A percentile compares a stretch with the other conserved stretches of the same genome.
phyloP scores from a whole-genome alignment of 352 stramenopile genomes.

The Phytophthora cajani region DNA sequence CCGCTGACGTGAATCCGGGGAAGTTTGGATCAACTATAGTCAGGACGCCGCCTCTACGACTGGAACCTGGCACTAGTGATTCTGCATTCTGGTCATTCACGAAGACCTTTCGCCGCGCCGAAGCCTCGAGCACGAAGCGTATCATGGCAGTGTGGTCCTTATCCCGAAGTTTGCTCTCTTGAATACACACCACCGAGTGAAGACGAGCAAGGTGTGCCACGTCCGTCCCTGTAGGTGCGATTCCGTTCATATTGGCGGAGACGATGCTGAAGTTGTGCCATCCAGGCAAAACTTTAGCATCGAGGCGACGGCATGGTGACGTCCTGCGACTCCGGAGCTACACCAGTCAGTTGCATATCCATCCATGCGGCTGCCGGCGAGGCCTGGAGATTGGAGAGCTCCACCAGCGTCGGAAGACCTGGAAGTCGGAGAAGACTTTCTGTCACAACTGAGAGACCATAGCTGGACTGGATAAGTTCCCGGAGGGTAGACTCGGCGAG shows the following conservation, averaged over 20 bases:
- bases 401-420: neutral
- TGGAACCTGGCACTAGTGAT: neutral
- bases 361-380: neutral
- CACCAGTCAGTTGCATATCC: neutral
- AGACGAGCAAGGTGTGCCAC: neutral
- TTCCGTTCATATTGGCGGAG: neutral
- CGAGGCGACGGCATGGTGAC: neutral
- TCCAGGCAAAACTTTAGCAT: neutral
- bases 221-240: neutral
- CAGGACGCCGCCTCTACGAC: neutral
- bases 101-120: neutral
- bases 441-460: neutral
- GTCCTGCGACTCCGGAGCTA: neutral
- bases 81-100: neutral
- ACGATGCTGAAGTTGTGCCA: neutral
- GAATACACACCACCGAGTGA: neutral
- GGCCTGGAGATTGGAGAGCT: neutral
- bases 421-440: neutral
- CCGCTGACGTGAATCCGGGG: neutral
- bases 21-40: neutral
- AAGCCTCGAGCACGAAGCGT: neutral
- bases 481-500: neutral
- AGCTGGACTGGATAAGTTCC: neutral
- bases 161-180: neutral
- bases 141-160: neutral